Conservation (phyloP, 2,329 filamentous ascomycete species). For the Aureobasidium subglaciale region DNA sequence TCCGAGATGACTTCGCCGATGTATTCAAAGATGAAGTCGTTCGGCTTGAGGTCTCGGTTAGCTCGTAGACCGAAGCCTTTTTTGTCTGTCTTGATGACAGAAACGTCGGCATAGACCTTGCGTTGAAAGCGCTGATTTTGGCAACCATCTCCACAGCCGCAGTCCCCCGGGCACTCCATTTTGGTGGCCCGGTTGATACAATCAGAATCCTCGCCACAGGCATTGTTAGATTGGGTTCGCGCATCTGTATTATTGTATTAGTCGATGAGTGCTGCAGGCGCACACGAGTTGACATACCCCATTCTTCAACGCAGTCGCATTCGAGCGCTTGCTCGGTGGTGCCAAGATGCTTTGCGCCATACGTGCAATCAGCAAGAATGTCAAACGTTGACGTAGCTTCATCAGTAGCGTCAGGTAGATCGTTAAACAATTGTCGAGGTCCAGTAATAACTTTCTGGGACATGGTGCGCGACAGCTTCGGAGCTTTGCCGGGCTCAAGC, state of each 20-base stretch:
- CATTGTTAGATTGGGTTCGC: slow-evolving; percentile 56
- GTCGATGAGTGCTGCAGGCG: too few species aligned
- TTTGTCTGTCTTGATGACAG: slow-evolving; percentile 96
- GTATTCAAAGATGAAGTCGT: slow-evolving; percentile 97
- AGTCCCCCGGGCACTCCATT: slow-evolving; percentile 87
- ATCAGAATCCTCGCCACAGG: slow-evolving; percentile 92
- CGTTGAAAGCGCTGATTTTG: slow-evolving; percentile 93
- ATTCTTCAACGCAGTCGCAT: slow-evolving; percentile 91
- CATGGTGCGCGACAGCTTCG: slow-evolving; percentile 66
- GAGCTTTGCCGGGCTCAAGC: slow-evolving; percentile 57
- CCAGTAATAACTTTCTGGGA: slow-evolving; percentile 62
- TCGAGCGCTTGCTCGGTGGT: slow-evolving; percentile 88
- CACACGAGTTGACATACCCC: slow-evolving; percentile 66
- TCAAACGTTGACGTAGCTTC: slow-evolving; percentile 73
- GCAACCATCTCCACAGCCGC: slow-evolving; percentile 79
- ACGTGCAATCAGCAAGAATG: slow-evolving; percentile 76
- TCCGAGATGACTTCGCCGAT: slow-evolving; percentile 98
- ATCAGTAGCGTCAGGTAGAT: slow-evolving; percentile 69
- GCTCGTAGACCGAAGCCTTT: slow-evolving; percentile 91
- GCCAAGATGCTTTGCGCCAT: slow-evolving; percentile 85
- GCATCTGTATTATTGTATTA: slow-evolving; percentile 41
- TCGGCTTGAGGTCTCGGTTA: slow-evolving; percentile 65
- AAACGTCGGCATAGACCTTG: slow-evolving; percentile 81
- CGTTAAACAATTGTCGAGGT: slow-evolving; percentile 59
- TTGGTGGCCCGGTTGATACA: slow-evolving; percentile 98